Conservation (phyloP, 345 rosid species). For the Rhizophora apiculata region DNA sequence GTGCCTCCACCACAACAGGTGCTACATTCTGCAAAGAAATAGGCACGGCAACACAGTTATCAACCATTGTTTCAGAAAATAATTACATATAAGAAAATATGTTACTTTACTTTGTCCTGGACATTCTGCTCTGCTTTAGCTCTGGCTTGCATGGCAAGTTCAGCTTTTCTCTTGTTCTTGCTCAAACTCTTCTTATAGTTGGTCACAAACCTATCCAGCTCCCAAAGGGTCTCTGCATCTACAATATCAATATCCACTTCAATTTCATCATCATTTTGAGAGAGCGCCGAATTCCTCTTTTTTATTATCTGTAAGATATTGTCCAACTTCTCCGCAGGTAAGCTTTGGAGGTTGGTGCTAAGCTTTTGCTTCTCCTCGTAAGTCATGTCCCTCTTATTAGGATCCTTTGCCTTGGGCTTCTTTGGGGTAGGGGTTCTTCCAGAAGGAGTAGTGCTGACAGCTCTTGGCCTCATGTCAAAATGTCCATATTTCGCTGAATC, state of each 20-base stretch:
- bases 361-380: slow-evolving; percentile 97
- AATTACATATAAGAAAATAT: slow-evolving; percentile 1
- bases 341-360: slow-evolving; percentile 77
- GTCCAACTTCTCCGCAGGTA: slow-evolving; percentile 94
- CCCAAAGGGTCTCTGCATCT: slow-evolving; percentile 98
- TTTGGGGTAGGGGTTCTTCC: slow-evolving; percentile 78
- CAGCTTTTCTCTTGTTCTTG: slow-evolving; percentile 96
- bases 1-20: slow-evolving; percentile 42
- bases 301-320: slow-evolving; percentile 88
- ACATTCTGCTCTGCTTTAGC: slow-evolving; percentile 57
- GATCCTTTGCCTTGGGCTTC: slow-evolving; percentile 98
- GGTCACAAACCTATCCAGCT: slow-evolving; percentile 92
- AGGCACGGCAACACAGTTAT: slow-evolving; percentile 2
- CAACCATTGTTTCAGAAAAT: neutral
- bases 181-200: slow-evolving; percentile 95
- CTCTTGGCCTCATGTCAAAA: slow-evolving; percentile 45
- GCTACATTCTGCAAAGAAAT: slow-evolving; percentile 46
- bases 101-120: slow-evolving; percentile 50
- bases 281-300: slow-evolving; percentile 80
- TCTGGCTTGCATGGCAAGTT: slow-evolving; percentile 79
- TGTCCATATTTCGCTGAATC: slow-evolving; percentile 52
- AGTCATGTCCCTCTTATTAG: slow-evolving; percentile 92
- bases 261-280: slow-evolving; percentile 84
- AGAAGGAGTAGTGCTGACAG: slow-evolving; percentile 65
- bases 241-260: slow-evolving; percentile 97